These are phyloP conservation scores for Talaromyces sp. DNA, from an alignment of 2,329 filamentous ascomycete species.

Conservation along the genomic window DNA sequence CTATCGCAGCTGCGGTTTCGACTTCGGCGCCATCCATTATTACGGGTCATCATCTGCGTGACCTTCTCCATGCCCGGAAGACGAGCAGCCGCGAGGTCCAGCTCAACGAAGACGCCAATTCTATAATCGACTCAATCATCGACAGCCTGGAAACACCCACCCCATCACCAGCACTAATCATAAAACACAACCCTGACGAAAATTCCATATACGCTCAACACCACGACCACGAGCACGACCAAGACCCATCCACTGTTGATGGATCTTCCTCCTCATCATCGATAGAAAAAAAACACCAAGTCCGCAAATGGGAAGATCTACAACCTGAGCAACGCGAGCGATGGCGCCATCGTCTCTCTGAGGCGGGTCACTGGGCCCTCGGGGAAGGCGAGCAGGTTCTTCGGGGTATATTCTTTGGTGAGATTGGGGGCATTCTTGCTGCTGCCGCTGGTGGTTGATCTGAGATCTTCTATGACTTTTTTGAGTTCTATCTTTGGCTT, in stretches of 20 bases:
- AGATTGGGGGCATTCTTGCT: conserved; percentile 65
- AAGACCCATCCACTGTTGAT: background rate
- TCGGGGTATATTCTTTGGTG: conserved; percentile 73
- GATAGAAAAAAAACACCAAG: conserved; percentile 21
- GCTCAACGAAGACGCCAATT: background rate
- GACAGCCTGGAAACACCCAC: conserved; percentile 22
- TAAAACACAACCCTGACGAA: conserved; percentile 24
- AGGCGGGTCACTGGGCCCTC: conserved; percentile 76
- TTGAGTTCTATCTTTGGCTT: background rate
- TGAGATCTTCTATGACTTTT: conserved; percentile 2
- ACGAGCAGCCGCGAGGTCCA: background rate
- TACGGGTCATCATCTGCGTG: conserved; percentile 25
- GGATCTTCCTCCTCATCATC: conserved; percentile 4
- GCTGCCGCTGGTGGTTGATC: conserved; percentile 12
- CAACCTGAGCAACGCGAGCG: conserved; percentile 58
- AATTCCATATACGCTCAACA: conserved; percentile 12
- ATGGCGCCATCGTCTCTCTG: conserved; percentile 68
- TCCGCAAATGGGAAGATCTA: conserved; percentile 67
- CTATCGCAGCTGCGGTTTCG: conserved; percentile 14
- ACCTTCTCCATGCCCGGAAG: conserved; percentile 31
- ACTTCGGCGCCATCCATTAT: conserved; percentile 4
- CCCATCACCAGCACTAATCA: conserved; percentile 26
- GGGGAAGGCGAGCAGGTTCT: conserved; percentile 74
- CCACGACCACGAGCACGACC: background rate
- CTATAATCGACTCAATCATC: background rate